Base-by-base conservation (phyloP, 1,139 yeast species). In the Schwanniomyces etchellsii region DNA sequence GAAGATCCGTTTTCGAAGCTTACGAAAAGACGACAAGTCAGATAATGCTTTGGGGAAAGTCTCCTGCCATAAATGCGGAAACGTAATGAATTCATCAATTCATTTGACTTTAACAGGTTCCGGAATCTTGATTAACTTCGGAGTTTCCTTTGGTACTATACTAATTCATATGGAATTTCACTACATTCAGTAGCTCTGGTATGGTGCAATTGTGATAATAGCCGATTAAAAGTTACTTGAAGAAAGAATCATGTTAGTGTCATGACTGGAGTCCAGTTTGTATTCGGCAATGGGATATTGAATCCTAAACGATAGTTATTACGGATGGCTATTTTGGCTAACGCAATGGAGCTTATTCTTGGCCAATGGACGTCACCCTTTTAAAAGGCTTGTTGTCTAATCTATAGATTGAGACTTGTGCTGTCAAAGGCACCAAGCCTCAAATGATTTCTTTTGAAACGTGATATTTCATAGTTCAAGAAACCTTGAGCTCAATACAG, bases 321-420 rank as follows among this genome's bases (percentile, higher is more conserved):
- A 73, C 86, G 79, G 78, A 74, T 80, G 79, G 45, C 50, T 50
- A 45, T 39, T 35, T 23, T 30, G 25, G 56, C 64, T 67, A 80
- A 81, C 93, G 72, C 91, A 81, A 82, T 82, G 93, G 91, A 81
- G 93, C 93, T 82, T 80, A 82, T 81, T 80, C 81, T 77, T 67
- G 75, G 57, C 52, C 64, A 75, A 76, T 74, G 81, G 64, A 73
- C 65, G 70, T 63, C n/a, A n/a, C n/a, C 72, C 41, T 52, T 39
- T 40, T 43, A 44, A 24, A 35, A 57, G 58, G 64, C 55, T 50
- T 51, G 68, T 38, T 35, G 30, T 38, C 45, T 42, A 34, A 36
- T 34, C 39, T 37, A 28, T 31, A 37, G 47, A 48, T 57, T 57
- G 59, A 52, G 40, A 39, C 39, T 35, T 43, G 88, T 75, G 74